Conservation (phyloP, 805 yeast genomes). For the Ogataea neopini region DNA sequence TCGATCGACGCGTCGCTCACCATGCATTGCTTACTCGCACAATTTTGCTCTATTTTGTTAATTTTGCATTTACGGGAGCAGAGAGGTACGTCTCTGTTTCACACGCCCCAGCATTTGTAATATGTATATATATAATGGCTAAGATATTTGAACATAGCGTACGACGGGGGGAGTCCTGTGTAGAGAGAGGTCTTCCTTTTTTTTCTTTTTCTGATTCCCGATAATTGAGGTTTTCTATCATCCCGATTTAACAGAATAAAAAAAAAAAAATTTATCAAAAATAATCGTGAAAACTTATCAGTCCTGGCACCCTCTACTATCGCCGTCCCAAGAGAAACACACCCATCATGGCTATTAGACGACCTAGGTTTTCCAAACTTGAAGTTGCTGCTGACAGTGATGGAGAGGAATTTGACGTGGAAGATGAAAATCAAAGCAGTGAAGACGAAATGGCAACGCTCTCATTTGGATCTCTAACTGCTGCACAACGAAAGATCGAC, state of each 20-base stretch:
- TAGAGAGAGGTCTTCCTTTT: not conserved
- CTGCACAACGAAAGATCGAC: slow-evolving; percentile 54
- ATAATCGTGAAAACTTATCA: not conserved
- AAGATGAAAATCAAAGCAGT: slow-evolving; percentile 8
- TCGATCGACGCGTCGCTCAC: no score
- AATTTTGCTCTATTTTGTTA: not conserved
- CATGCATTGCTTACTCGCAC: not conserved
- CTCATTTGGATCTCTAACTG: slow-evolving; percentile 66
- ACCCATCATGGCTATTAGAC: slow-evolving; percentile 17
- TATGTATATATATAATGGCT: slow-evolving; percentile 1
- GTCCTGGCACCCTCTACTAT: no score
- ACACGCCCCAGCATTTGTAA: slow-evolving; percentile 3
- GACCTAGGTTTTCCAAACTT: slow-evolving; percentile 24
- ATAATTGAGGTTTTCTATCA: no score
- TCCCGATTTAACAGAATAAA: no score
- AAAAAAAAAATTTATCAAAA: slow-evolving; percentile 4
- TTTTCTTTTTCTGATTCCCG: no score
- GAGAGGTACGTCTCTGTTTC: no score
- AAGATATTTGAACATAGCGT: not conserved
- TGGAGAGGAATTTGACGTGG: slow-evolving; percentile 13
- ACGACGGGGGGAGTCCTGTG: not conserved
- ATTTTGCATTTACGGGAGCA: no score
- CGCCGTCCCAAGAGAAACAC: not conserved
- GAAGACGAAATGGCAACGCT: slow-evolving; percentile 53
- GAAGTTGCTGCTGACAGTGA: slow-evolving; percentile 32